These are phyloP conservation scores for Acanthamoeba castellanii DNA, from an alignment of 208 protist genomes.

Conservation along the genomic window DNA sequence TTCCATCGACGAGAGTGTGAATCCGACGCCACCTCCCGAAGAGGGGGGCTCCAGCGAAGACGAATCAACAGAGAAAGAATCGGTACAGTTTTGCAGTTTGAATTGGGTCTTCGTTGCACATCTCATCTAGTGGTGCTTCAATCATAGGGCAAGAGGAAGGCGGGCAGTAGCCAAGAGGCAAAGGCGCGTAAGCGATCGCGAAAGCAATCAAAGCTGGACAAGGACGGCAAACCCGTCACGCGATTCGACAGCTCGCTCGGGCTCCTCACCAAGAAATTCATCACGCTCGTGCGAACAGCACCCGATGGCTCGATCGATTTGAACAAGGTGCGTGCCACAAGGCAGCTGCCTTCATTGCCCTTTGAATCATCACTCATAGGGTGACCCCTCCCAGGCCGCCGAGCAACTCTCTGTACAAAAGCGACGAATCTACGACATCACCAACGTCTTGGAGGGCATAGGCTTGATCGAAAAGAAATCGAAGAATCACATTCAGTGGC, in stretches of 20 bases:
- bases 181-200: slow-evolving; percentile 22
- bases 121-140: neutral
- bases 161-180: neutral
- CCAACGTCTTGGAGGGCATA: slow-evolving; percentile 91
- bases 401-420: slow-evolving; percentile 86
- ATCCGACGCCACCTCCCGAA: neutral
- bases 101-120: neutral
- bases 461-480: slow-evolving; percentile 88
- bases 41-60: neutral
- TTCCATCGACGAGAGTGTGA: neutral
- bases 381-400: slow-evolving; percentile 65
- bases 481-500: slow-evolving; percentile 91
- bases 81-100: neutral
- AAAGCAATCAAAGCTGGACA: slow-evolving; percentile 41
- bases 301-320: slow-evolving; percentile 86
- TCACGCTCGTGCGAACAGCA: slow-evolving; percentile 78
- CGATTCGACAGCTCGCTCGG: slow-evolving; percentile 84
- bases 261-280: slow-evolving; percentile 85
- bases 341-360: neutral
- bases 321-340: slow-evolving; percentile 76
- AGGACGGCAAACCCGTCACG: slow-evolving; percentile 24
- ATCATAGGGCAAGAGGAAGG: neutral
- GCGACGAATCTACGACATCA: slow-evolving; percentile 91
- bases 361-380: neutral
- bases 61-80: slow-evolving; percentile 38